Evolutionary conservation across 176 grass and related monocot species (phyloP), one percentile per base, ranked within the genome.

Genomic region (Oryza coarctata): DNA sequence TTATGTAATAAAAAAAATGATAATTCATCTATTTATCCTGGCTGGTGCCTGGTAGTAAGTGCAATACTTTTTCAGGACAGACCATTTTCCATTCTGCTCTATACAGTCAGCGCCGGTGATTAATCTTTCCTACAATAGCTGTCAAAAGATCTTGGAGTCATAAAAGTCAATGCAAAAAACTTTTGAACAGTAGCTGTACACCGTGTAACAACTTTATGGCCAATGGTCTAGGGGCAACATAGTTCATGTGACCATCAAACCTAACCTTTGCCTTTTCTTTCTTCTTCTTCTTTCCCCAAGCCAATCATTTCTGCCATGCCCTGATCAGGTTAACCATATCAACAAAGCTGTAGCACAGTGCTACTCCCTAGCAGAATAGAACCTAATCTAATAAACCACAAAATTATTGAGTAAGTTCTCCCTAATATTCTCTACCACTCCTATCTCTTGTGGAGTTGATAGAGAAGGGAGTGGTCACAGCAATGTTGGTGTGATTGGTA

Each of bases 401-500:
- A 45, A 52, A 52, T 52, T 22, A 20, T 52, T 52, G 49, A 52
- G 49, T 58, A 61, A 8, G 3, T 8, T 29, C 13, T 45, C 25
- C 2, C 13, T 9, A 1, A 9, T 23, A 63, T 28, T 43, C 3
- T n/a, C n/a, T n/a, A n/a, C n/a, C n/a, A n/a, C n/a, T n/a, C 27
- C 22, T 22, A 55, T 55, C 50, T 40, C 25, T 7, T 83, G 71
- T 72, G 39, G 83, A 73, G 50, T 86, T 79, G 75, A 85, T 55
- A 38, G 28, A 63, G 28, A 47, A 22, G 20, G 3, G 6, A 5
- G 30, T 49, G 60, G n/a, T 28, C n/a, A 49, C 39, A 20, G 31
- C 8, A 47, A 36, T 9, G 32, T n/a, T 75, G 71, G 55, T 67
- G 71, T 74, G 81, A 50, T 63, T 4, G 40, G 44, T 68, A 69